Evolutionary conservation across 1,284 basidiomycete species (phyloP).

Genomic region (Cutaneotrichosporon cyanovorans): DNA sequence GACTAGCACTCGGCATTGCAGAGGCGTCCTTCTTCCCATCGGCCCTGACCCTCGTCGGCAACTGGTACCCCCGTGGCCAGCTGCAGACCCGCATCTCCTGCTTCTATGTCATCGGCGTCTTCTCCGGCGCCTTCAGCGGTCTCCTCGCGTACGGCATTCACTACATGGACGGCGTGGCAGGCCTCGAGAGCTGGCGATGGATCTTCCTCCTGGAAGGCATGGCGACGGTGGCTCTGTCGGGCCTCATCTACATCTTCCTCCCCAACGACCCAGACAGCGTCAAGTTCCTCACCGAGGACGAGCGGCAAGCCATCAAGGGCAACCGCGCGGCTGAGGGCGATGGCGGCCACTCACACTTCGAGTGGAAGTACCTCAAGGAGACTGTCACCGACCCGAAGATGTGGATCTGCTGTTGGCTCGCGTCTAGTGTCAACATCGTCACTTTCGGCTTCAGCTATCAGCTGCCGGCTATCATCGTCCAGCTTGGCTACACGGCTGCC

Average conservation of each 20-base stretch:
- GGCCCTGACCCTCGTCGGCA: conserved; percentile 14
- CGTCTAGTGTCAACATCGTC: conserved; percentile 13
- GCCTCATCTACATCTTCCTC: conserved; percentile 4
- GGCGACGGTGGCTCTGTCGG: conserved; percentile 11
- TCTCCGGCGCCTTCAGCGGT: conserved; percentile 30
- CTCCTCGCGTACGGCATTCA: conserved; percentile 35
- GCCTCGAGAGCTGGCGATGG: conserved; percentile 50
- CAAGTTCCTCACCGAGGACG: conserved; percentile 8
- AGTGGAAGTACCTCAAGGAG: conserved; percentile 12
- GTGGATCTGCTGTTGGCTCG: conserved; percentile 15
- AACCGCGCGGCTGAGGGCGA: conserved; percentile 9
- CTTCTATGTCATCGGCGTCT: conserved; percentile 27
- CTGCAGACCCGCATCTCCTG: conserved; percentile 33
- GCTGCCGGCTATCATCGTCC: conserved; percentile 20
- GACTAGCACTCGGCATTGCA: conserved; percentile 8
- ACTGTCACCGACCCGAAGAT: conserved; percentile 15
- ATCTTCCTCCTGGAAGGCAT: conserved; percentile 19
- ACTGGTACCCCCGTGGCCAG: conserved; percentile 52
- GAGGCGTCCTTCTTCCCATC: conserved; percentile 28
- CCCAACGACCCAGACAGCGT: conserved; percentile 5
- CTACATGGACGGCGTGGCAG: conserved; percentile 30
- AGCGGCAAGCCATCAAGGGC: conserved; percentile 8
- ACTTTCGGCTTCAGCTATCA: conserved; percentile 19
- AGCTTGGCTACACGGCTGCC: conserved; percentile 23
- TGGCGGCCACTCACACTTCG: conserved; percentile 12